phyloP scores from a whole-genome alignment of 805 yeast species.

The Yamadazyma scolyti region DNA sequence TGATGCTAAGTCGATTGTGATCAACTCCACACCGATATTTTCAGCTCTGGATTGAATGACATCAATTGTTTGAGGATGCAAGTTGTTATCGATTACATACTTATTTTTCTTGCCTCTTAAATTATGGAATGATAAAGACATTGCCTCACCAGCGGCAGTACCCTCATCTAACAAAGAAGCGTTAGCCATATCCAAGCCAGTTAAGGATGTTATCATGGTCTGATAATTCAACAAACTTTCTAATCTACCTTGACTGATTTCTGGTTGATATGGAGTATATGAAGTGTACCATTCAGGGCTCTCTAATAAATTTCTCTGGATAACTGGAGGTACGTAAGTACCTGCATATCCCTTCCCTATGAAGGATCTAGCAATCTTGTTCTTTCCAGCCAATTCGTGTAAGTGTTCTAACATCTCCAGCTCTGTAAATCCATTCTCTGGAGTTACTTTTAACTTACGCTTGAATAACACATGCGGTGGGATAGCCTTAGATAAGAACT shows the following conservation, averaged over 20 bases:
- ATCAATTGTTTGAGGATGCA: conserved; percentile 82
- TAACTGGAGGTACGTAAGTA: conserved; percentile 84
- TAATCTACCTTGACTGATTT: conserved; percentile 93
- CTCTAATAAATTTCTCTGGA: conserved; percentile 88
- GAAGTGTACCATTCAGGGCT: conserved; percentile 99
- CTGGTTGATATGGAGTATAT: conserved; percentile 98
- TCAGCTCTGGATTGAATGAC: conserved; percentile 78
- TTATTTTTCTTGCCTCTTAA: conserved; percentile 61
- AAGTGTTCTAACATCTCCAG: conserved; percentile 72
- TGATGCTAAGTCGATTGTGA: conserved; percentile 52
- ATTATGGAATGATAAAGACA: conserved; percentile 74
- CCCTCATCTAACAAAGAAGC: conserved; percentile 96
- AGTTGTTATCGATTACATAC: conserved; percentile 69
- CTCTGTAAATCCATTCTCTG: conserved; percentile 75
- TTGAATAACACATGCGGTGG: conserved; percentile 73
- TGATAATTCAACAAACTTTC: conserved; percentile 89
- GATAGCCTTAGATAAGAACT: conserved; percentile 68
- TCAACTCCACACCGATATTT: conserved; percentile 65
- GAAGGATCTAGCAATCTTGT: conserved; percentile 66
- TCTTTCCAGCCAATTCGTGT: conserved; percentile 66
- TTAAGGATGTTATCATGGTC: conserved; percentile 84
- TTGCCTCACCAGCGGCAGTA: conserved; percentile 96
- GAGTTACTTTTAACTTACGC: conserved; percentile 64
- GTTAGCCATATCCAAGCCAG: conserved; percentile 93
- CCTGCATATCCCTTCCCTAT: conserved; percentile 96